These are phyloP conservation scores for Clarireedia monteithiana DNA, from an alignment of 2,329 filamentous ascomycete genomes.

Conservation along the genomic window DNA sequence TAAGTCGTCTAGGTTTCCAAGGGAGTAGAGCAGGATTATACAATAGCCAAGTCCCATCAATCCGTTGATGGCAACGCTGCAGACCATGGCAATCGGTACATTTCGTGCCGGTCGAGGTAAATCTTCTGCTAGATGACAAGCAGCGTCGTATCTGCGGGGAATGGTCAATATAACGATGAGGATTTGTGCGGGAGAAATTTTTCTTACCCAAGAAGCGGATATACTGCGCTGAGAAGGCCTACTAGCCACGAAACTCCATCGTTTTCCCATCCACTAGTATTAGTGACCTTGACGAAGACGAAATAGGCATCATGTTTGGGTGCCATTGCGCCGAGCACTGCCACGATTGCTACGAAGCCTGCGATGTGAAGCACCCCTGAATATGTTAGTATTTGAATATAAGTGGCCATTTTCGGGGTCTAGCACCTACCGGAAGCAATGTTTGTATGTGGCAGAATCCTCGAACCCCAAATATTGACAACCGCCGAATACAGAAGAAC, in stretches of 20 bases:
- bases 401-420: not conserved
- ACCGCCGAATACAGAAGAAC: conserved; percentile 31
- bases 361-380: conserved; percentile 26
- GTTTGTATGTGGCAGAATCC: conserved; percentile 33
- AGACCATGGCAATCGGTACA: conserved; percentile 36
- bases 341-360: conserved; percentile 36
- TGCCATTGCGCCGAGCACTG: conserved; percentile 30
- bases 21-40: conserved; percentile 37
- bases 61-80: conserved; percentile 38
- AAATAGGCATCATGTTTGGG: conserved; percentile 38
- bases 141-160: conserved; percentile 33
- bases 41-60: conserved; percentile 37
- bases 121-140: conserved; percentile 39
- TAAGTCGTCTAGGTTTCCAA: conserved; percentile 33
- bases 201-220: conserved; percentile 30
- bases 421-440: conserved; percentile 25
- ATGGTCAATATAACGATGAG: not conserved
- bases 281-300: conserved; percentile 38
- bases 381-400: not conserved
- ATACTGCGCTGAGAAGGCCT: conserved; percentile 35
- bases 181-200: not conserved
- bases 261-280: conserved; percentile 36
- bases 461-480: conserved; percentile 12
- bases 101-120: conserved; percentile 36
- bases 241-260: conserved; percentile 41